phyloP scores from a whole-genome alignment of 2,329 filamentous ascomycete genomes.

The Fusarium zealandicum region DNA sequence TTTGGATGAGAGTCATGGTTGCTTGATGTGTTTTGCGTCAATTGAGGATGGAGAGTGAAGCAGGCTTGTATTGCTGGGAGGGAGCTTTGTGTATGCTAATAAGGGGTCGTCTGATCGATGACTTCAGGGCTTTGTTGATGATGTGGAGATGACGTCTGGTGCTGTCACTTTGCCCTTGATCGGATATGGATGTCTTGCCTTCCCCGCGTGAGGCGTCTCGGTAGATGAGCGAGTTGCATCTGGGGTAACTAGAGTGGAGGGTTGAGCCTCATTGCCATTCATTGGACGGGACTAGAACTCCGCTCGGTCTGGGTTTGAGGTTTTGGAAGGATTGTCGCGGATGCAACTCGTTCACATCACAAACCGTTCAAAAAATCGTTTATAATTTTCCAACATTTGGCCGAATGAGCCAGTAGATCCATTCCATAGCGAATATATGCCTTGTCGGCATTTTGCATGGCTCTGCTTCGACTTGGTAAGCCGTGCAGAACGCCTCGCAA shows the following conservation, averaged over 20 bases:
- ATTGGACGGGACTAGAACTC: no score
- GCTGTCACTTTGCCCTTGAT: neutral
- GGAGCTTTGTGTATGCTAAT: constrained; percentile 5
- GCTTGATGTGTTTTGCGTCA: neutral
- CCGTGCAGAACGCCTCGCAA: no score
- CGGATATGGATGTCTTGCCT: constrained; percentile 12
- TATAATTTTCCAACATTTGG: neutral
- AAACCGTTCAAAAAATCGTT: neutral
- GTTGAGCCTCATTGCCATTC: constrained; percentile 1
- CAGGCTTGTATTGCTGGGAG: neutral
- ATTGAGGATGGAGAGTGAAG: neutral
- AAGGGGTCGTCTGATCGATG: constrained; percentile 9
- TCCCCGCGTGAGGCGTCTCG: constrained; percentile 8
- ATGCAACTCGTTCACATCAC: constrained; percentile 1
- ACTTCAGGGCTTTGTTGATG: constrained; percentile 20
- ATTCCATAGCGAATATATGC: no score
- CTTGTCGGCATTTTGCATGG: no score
- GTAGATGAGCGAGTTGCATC: neutral
- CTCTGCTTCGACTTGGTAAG: no score
- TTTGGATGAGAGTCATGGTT: constrained; percentile 25
- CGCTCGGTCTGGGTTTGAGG: no score
- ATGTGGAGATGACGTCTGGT: constrained; percentile 36
- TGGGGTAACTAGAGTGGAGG: neutral
- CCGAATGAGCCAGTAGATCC: no score
- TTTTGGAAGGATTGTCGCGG: neutral